Evolutionary conservation across 148 eudicot genomes (phyloP).

Genomic region (Talinum fruticosum): DNA sequence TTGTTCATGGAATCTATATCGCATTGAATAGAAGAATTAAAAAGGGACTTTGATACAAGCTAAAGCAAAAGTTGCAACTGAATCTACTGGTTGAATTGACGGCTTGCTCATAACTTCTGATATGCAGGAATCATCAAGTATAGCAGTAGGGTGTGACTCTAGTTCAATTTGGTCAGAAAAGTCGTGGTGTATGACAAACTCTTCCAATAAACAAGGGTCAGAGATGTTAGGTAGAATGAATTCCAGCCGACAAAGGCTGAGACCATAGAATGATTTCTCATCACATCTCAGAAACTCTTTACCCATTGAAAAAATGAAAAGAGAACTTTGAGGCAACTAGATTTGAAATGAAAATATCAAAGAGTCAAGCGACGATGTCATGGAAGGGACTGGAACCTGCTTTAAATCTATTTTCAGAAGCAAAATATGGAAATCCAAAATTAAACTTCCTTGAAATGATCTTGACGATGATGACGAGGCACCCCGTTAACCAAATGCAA

Average conservation of each 20-base stretch:
- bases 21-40: constrained; percentile 3
- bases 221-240: constrained; percentile 26
- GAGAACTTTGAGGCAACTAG: background rate
- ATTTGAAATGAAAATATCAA: constrained; percentile 1
- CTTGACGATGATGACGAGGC: constrained; percentile 2
- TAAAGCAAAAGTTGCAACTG: constrained; percentile 22
- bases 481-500: constrained; percentile 12
- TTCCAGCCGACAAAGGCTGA: constrained; percentile 17
- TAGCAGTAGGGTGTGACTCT: constrained; percentile 19
- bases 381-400: background rate
- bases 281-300: background rate
- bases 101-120: constrained; percentile 18
- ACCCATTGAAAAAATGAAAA: constrained; percentile 10
- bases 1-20: background rate
- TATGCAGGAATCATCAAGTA: constrained; percentile 22
- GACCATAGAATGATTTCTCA: constrained; percentile 10
- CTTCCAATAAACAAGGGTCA: constrained; percentile 22
- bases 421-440: constrained; percentile 5
- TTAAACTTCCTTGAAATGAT: constrained; percentile 3
- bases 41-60: constrained; percentile 12
- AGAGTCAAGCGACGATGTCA: background rate
- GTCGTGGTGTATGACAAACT: constrained; percentile 14
- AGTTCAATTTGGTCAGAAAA: constrained; percentile 12
- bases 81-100: constrained; percentile 23
- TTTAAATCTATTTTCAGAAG: background rate